phyloP scores from a whole-genome alignment of 768 basidiomycete genomes.

The Lactarius akahatsu region DNA sequence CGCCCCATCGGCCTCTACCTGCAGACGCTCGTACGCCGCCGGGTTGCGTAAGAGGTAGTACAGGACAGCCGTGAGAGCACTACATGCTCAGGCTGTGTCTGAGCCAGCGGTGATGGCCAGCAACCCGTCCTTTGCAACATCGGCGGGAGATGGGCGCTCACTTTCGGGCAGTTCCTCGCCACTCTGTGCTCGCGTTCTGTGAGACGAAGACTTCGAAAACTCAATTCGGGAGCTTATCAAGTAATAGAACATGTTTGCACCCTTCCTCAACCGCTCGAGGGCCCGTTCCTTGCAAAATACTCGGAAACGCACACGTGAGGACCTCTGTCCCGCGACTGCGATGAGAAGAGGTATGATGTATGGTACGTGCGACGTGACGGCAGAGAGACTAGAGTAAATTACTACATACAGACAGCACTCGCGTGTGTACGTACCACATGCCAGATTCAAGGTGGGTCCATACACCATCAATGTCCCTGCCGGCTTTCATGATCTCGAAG shows the following conservation, averaged over 20 bases:
- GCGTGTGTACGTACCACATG: not conserved
- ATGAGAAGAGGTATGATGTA: not conserved
- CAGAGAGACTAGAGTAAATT: not conserved
- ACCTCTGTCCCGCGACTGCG: not conserved
- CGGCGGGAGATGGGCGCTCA: not conserved
- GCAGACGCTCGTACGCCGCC: not conserved
- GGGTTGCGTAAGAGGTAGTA: not conserved
- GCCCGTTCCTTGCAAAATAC: not conserved
- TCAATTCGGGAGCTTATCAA: constrained; percentile 32
- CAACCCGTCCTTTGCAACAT: not conserved
- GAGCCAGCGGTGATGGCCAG: not conserved
- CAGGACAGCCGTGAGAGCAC: not conserved
- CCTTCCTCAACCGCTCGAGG: constrained; percentile 1
- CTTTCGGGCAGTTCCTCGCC: not conserved
- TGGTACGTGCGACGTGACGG: not conserved
- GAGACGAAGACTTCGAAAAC: not conserved
- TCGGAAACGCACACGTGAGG: not conserved
- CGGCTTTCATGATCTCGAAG: not conserved
- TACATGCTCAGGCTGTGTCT: not conserved
- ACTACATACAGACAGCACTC: not conserved
- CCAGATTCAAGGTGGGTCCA: not conserved
- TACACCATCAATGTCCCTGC: not conserved
- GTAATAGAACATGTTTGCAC: constrained; percentile 37
- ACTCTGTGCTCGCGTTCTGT: constrained; percentile 1
- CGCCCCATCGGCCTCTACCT: not conserved